phyloP scores from a whole-genome alignment of 2,329 filamentous ascomycete genomes.

The Alternaria brassicicola region DNA sequence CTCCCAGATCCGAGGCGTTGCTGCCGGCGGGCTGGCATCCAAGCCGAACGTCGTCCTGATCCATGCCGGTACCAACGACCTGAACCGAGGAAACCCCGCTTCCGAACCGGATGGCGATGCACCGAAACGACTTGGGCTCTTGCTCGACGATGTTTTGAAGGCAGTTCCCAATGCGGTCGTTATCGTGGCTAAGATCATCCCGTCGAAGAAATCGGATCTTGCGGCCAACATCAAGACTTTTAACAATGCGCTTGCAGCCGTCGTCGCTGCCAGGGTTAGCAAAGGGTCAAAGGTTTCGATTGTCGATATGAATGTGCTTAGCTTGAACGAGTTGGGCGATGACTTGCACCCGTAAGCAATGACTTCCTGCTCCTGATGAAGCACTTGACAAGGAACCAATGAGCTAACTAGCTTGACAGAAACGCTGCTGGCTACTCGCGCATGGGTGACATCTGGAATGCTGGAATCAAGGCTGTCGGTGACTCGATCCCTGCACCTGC shows the following conservation, averaged over 20 bases:
- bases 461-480: slow-evolving; percentile 17
- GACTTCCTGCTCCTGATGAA: neutral
- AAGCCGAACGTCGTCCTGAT: slow-evolving; percentile 31
- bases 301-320: slow-evolving; percentile 32
- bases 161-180: slow-evolving; percentile 42
- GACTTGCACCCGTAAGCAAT: slow-evolving; percentile 34
- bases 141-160: slow-evolving; percentile 44
- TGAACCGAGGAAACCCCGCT: slow-evolving; percentile 19
- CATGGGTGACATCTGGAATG: slow-evolving; percentile 40
- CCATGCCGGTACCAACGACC: slow-evolving; percentile 32
- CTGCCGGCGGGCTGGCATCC: slow-evolving; percentile 2
- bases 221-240: slow-evolving; percentile 28
- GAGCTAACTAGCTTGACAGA: slow-evolving; percentile 11
- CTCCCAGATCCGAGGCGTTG: slow-evolving; percentile 29
- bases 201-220: slow-evolving; percentile 16
- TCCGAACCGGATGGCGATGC: slow-evolving; percentile 35
- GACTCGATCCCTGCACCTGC: slow-evolving; percentile 3
- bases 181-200: slow-evolving; percentile 48
- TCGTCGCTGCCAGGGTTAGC: slow-evolving; percentile 27
- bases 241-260: slow-evolving; percentile 33
- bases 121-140: slow-evolving; percentile 39
- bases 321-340: slow-evolving; percentile 30
- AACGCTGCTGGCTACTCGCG: slow-evolving; percentile 35
- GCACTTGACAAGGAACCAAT: neutral
- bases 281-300: slow-evolving; percentile 35